Evolutionary conservation across 2,329 filamentous ascomycete species (phyloP), one percentile per base, ranked within the genome.

Genomic region (Ascochyta rabiei): DNA sequence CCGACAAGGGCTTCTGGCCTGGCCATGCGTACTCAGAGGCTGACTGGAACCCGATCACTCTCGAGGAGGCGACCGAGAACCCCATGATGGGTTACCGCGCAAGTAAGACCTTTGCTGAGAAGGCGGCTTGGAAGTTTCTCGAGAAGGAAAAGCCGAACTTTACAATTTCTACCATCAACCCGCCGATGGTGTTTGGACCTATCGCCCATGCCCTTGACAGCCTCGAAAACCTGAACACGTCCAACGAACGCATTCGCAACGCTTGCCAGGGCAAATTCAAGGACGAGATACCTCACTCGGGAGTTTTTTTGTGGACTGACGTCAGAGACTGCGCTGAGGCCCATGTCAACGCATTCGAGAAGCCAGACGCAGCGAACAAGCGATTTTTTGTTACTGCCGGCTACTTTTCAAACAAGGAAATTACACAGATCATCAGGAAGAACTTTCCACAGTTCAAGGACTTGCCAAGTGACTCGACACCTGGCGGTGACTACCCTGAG

Each of bases 161-260:
- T 62, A 75, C 71, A 12, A 58, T 83, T 16, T 70, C 77, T 0
- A 82, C 80, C 2, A 76, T 83, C 42, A 80, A 80, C 60, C 81
- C 81, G 6, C 80, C 80, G 0, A 74, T 81, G 55, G 79, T 83
- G 0, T 76, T 79, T 43, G 81, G 81, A 1, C 81, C 81, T 1
- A 77, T 81, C 37, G 78, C 72, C 9, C 82, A 88, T 62, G 85
- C 86, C 60, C 79, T 91, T 2, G 82, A 86, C 57, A 81, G 78
- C 19, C 78, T 89, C 0, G 82, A 85, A n/a, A 77, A 77, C 1
- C 77, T 92, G 57, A 93, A 92, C 76, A 89, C 88, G 1, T 90
- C 87, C 13, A 92, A 91, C 70, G 81, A 86, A 62, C 83, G 86
- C 18, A 81, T 91, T 48, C 78, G 84, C 8, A 81, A 87, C 56